Base-by-base conservation (phyloP, 208 protist species). In the Wallacemonas sp. region DNA sequence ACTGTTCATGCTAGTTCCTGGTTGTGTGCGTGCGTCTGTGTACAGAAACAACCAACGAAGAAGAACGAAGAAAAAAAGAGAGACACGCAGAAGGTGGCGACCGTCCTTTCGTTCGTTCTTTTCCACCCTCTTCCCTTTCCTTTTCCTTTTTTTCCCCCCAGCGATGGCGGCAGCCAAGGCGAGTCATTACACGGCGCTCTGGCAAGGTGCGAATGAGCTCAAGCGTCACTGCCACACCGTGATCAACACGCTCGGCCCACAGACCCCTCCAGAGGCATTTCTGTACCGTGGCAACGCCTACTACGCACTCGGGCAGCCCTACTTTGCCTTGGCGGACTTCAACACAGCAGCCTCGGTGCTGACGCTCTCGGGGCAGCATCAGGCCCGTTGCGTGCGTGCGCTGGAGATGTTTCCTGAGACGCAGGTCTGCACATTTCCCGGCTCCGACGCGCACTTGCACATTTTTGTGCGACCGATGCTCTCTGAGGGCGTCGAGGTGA, bases 231-330 rank as follows among this genome's bases (percentile, higher is more conserved):
- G 90, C 72, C 82, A 87, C 68, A 72, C 78, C 61, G 75, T 93
- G 20, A 93, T 95, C 64, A 82, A 90, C 62, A 83, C 83, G n/a
- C 70, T 95, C 11, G 87, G 90, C 23, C 66, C 90, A 10, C 59
- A 76, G 31, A 86, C 77, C 10, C 87, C 87, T 22, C 87, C 90
- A 1, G 87, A 95, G 72, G 86, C 78, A 0, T 95, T 95, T 66
- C 72, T 95, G 42, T 93, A 81, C 65, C 84, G 90, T 44, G 90
- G 85, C 16, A 93, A 95, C 74, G 90, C 90, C 42, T 95, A 95
- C 74, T 91, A 83, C 65, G 85, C 80, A 8, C 72, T 95, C 11
- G 87, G 86, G 0, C 77, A 84, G 66, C 90, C 90, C 1, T 95
- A 90, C 70, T 85, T 95, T 63, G 90, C 90, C 14, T 48, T 95